Evolutionary conservation across 352 stramenopile species (phyloP).

Genomic region (Globisporangium viniferum): DNA sequence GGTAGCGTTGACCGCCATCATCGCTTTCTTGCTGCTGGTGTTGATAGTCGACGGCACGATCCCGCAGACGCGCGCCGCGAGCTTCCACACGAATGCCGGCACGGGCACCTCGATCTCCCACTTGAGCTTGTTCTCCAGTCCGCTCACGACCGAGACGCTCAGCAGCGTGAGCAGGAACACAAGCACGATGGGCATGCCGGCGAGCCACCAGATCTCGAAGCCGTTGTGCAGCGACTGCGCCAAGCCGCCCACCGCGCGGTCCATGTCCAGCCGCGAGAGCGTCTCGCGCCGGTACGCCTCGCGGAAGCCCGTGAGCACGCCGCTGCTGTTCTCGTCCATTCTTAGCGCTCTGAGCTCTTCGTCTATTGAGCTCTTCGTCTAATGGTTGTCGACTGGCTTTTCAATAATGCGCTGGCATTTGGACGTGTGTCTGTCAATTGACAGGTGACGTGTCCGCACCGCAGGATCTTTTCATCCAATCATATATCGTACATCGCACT

Average conservation of each 20-base stretch:
- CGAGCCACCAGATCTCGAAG: constrained; percentile 86
- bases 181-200: constrained; percentile 70
- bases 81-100: constrained; percentile 15
- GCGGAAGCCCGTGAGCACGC: constrained; percentile 40
- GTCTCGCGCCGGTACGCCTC: constrained; percentile 57
- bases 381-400: background rate
- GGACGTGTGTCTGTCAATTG: background rate
- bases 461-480: background rate
- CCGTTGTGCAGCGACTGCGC: constrained; percentile 66
- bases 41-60: constrained; percentile 5
- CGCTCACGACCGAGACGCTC: constrained; percentile 68
- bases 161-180: constrained; percentile 71
- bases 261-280: constrained; percentile 41
- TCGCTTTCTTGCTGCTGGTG: background rate
- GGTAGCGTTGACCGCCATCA: constrained; percentile 4
- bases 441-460: constrained; percentile 24
- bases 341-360: background rate
- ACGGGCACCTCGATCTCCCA: constrained; percentile 25
- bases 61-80: constrained; percentile 11
- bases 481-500: background rate
- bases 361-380: background rate
- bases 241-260: constrained; percentile 29
- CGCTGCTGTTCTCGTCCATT: constrained; percentile 67
- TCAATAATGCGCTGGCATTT: background rate
- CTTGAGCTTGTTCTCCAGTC: constrained; percentile 39